These are phyloP conservation scores for Saccharata proteae DNA, from an alignment of 2,329 filamentous ascomycete genomes.

Conservation along the genomic window DNA sequence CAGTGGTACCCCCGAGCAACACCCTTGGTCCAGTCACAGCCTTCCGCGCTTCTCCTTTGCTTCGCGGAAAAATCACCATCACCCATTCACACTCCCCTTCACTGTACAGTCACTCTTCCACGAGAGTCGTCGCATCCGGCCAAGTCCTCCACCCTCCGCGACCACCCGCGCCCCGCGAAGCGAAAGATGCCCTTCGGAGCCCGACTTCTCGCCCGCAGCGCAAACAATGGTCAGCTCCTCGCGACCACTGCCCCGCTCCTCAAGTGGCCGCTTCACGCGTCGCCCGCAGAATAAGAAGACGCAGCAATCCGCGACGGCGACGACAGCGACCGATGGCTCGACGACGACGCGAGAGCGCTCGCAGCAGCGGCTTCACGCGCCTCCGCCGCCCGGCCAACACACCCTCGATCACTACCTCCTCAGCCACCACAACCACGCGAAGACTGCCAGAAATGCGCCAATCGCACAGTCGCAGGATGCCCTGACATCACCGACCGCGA, in stretches of 20 bases:
- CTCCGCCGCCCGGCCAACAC: conserved; percentile 4
- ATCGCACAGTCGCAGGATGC: too few relatives aligned
- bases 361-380: conserved; percentile 5
- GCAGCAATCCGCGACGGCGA: conserved; percentile 16
- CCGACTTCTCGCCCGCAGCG: conserved; percentile 5
- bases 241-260: conserved; percentile 17
- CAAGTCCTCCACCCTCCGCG: too few relatives aligned
- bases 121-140: too few relatives aligned
- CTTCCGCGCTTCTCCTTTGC: too few relatives aligned
- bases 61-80: too few relatives aligned
- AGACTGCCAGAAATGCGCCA: too few relatives aligned
- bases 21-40: too few relatives aligned
- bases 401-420: conserved; percentile 4
- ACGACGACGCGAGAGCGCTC: conserved; percentile 15
- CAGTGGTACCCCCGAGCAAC: too few relatives aligned
- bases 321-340: conserved; percentile 13
- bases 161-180: too few relatives aligned
- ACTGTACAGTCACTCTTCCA: too few relatives aligned
- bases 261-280: conserved; percentile 20
- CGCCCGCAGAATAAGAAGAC: conserved; percentile 12
- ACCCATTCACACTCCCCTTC: too few relatives aligned
- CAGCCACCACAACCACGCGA: too few relatives aligned
- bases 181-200: conserved; percentile 9
- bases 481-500: conserved; percentile 3
- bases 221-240: conserved; percentile 18